Evolutionary conservation across 2,329 filamentous ascomycete genomes (phyloP).

Genomic region (Bertia moriformis): DNA sequence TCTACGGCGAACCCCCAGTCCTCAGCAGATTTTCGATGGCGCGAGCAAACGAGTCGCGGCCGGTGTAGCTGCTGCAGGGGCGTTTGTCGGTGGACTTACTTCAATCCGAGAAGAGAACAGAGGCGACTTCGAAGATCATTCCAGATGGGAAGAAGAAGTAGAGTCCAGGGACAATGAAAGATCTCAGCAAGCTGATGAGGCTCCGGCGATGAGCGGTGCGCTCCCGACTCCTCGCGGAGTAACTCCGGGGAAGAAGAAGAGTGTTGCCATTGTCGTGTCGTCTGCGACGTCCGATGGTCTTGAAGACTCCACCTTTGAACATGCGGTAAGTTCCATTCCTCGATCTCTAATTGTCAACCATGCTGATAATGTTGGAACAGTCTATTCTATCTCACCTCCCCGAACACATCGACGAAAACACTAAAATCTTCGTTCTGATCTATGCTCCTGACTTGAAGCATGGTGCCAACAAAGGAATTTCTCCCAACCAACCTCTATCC

Average conservation of each 20-base stretch:
- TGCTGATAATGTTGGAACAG: slow-evolving; percentile 24
- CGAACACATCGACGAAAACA: slow-evolving; percentile 55
- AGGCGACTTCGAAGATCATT: slow-evolving; percentile 69
- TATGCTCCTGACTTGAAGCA: slow-evolving; percentile 73
- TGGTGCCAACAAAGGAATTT: slow-evolving; percentile 36
- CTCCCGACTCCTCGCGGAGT: slow-evolving; percentile 15
- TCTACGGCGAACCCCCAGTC: slow-evolving; percentile 68
- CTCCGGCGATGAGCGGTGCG: slow-evolving; percentile 12
- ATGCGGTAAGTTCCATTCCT: slow-evolving; percentile 50
- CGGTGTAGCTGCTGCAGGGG: slow-evolving; percentile 69
- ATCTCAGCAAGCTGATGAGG: slow-evolving; percentile 2
- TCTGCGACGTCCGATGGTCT: slow-evolving; percentile 47
- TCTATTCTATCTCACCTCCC: slow-evolving; percentile 83
- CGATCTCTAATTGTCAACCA: slow-evolving; percentile 1
- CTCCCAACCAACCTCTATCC: slow-evolving; percentile 35
- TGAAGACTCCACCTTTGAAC: slow-evolving; percentile 52
- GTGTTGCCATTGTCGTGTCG: slow-evolving; percentile 77
- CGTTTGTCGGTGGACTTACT: slow-evolving; percentile 65
- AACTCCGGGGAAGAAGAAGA: slow-evolving; percentile 43
- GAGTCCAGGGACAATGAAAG: slow-evolving; percentile 43
- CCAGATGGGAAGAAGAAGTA: slow-evolving; percentile 83
- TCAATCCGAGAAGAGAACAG: slow-evolving; percentile 75
- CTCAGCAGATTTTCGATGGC: slow-evolving; percentile 74
- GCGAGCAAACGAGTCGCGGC: slow-evolving; percentile 71
- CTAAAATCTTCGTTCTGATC: slow-evolving; percentile 76